phyloP scores from a whole-genome alignment of 768 basidiomycete species.

The Tephrocybe sp. region DNA sequence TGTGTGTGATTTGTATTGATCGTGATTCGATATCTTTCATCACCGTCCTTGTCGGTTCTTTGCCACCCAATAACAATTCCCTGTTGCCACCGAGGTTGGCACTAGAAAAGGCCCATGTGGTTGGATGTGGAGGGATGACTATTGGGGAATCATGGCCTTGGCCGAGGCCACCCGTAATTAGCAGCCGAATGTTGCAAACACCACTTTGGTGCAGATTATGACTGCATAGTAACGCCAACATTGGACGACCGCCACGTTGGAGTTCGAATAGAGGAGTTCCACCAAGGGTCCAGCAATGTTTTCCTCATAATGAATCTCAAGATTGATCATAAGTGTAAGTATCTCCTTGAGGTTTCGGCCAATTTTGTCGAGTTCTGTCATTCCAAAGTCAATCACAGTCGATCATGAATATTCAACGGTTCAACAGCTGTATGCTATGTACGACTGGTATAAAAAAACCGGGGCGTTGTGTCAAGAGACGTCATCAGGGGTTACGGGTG shows the following conservation, averaged over 20 bases:
- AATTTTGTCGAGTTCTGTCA: not conserved
- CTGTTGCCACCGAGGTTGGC: not conserved
- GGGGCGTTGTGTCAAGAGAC: not conserved
- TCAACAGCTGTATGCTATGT: too few relatives aligned
- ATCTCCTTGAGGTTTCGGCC: not conserved
- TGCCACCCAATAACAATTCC: not conserved
- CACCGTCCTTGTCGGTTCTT: slow-evolving; percentile 31
- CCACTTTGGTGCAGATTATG: too few relatives aligned
- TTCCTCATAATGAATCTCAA: not conserved
- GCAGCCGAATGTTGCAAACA: too few relatives aligned
- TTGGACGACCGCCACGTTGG: too few relatives aligned
- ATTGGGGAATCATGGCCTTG: not conserved
- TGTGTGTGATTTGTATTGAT: slow-evolving; percentile 16
- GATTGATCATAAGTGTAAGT: not conserved
- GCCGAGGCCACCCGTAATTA: slow-evolving; percentile 1
- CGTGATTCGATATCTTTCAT: slow-evolving; percentile 17
- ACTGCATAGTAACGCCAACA: too few relatives aligned
- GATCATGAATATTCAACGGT: too few relatives aligned
- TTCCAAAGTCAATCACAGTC: slow-evolving; percentile 1
- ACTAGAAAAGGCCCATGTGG: not conserved
- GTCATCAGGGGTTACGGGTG: slow-evolving; percentile 3
- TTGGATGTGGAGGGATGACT: not conserved
- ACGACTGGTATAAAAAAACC: not conserved
- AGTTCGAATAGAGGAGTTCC: too few relatives aligned
- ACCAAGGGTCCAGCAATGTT: not conserved